Base-by-base conservation (phyloP, 352 stramenopile genomes). In the Phytophthora palmivora region DNA sequence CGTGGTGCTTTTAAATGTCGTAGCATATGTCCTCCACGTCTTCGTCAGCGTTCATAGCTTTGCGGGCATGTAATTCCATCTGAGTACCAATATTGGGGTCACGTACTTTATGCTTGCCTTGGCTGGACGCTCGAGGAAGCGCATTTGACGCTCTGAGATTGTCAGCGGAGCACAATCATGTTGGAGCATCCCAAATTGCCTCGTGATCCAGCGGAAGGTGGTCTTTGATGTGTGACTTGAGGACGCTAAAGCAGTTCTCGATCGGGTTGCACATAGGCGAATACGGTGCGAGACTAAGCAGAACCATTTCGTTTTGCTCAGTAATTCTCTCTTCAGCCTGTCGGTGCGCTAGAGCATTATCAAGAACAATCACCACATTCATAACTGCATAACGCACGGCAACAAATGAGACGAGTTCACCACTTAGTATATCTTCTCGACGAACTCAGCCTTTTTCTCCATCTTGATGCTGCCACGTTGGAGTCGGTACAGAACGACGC, bases 191-290 rank as follows among this genome's bases (percentile, higher is more conserved):
- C 4, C 18, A 45, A 11, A 45, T 26, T 21, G 14, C 38, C 11
- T 45, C n/a, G 10, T 10, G 38, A 12, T 45, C 6, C 16, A 26
- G 5, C 5, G 38, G 16, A 6, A 45, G 38, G 6, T 28, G 6
- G 7, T 4, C 10, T 3, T 45, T 45, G 18, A 28, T 15, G 10
- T 45, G 4, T 2, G 38, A n/a, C 16, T 45, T 45, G 2, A 45
- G 11, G 18, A 15, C 38, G 7, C 16, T 28, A 10, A 45, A 28
- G 18, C 38, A 45, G 6, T 6, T 18, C 38, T 45, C 18, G 11
- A 45, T 45, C 16, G 38, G 38, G 38, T 45, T 45, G 38, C 38
- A 45, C 38, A 45, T 45, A 15, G 16, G n/a, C 0, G 38, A 45
- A 18, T 28, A 28, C 6, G 38, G 38, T 6, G 12, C 38, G 8